phyloP scores from a whole-genome alignment of 2,329 filamentous ascomycete genomes.

The Sporothrix phasma region DNA sequence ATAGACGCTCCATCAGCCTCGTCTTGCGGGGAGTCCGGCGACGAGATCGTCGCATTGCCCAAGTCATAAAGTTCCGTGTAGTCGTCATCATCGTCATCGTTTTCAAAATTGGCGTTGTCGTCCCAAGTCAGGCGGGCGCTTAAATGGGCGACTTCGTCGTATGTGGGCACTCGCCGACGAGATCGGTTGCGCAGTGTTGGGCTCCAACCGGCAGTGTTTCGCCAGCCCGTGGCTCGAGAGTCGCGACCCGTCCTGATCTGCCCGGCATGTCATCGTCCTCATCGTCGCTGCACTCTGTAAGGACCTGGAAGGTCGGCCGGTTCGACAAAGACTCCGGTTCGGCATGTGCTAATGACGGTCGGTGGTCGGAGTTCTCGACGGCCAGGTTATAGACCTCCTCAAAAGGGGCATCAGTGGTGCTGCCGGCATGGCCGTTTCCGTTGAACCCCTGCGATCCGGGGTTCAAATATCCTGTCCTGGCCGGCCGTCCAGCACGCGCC shows the following conservation, averaged over 20 bases:
- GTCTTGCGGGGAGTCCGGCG: constrained; percentile 2
- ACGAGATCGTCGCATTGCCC: constrained; percentile 5
- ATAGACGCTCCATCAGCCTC: constrained; percentile 8
- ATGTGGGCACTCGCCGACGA: neutral
- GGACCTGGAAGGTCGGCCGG: constrained; percentile 41
- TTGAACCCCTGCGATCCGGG: neutral
- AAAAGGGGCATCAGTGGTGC: constrained; percentile 22
- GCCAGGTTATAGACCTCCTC: constrained; percentile 28
- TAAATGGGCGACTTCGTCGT: constrained; percentile 6
- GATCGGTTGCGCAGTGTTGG: constrained; percentile 11
- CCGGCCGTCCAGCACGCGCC: neutral
- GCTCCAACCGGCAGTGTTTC: constrained; percentile 10
- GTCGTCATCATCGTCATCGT: constrained; percentile 11
- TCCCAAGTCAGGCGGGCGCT: constrained; percentile 9
- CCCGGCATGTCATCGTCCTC: constrained; percentile 34
- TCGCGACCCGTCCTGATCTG: neutral
- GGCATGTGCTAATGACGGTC: constrained; percentile 33
- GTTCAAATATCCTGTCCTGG: neutral
- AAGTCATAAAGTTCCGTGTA: constrained; percentile 15
- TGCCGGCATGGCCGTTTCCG: neutral
- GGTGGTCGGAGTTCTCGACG: neutral
- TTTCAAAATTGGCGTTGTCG: neutral
- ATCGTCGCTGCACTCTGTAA: constrained; percentile 51
- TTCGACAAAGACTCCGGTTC: constrained; percentile 39
- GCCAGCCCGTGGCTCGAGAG: neutral